Percentiles rank a stretch among this genome's conserved stretches.
Conservation (phyloP, 768 basidiomycete genomes). For the Chlorophyllum brunneum region DNA sequence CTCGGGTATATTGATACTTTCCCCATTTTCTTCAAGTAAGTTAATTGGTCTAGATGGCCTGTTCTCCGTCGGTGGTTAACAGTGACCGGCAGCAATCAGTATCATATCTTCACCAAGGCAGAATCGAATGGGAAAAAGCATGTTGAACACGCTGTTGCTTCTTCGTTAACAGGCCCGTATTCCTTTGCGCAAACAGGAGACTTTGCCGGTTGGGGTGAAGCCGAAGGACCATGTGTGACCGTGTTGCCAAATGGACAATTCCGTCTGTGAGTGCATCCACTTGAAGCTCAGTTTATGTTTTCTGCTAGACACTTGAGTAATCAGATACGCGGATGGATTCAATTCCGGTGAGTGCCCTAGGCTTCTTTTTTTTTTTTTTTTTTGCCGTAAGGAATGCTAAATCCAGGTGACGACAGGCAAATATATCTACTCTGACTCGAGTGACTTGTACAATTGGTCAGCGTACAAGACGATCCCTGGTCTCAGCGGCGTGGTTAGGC, state of each 20-base stretch:
- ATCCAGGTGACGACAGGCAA: conserved; percentile 20
- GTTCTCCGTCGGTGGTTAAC: background rate
- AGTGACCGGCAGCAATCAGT: conserved; percentile 22
- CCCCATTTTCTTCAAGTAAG: conserved; percentile 30
- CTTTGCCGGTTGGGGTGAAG: conserved; percentile 32
- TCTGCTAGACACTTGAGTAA: background rate
- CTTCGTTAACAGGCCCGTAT: conserved; percentile 31
- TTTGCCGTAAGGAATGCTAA: background rate
- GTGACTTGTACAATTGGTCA: conserved; percentile 29
- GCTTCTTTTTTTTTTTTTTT: background rate
- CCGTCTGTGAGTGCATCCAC: conserved; percentile 22
- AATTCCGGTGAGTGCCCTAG: conserved; percentile 19
- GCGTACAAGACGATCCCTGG: conserved; percentile 24
- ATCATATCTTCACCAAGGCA: conserved; percentile 32
- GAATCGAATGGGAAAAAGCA: conserved; percentile 29
- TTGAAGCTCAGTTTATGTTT: background rate
- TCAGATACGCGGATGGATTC: conserved; percentile 29
- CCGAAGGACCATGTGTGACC: conserved; percentile 29
- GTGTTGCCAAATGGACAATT: conserved; percentile 27
- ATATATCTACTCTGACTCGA: conserved; percentile 33
- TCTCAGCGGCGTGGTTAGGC: conserved; percentile 27
- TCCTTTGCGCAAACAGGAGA: conserved; percentile 29
- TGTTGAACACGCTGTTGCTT: conserved; percentile 28
- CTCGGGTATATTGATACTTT: conserved; percentile 33
- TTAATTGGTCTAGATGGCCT: background rate